phyloP scores from a whole-genome alignment of 1,284 basidiomycete genomes.

The Xanthoconium separans region DNA sequence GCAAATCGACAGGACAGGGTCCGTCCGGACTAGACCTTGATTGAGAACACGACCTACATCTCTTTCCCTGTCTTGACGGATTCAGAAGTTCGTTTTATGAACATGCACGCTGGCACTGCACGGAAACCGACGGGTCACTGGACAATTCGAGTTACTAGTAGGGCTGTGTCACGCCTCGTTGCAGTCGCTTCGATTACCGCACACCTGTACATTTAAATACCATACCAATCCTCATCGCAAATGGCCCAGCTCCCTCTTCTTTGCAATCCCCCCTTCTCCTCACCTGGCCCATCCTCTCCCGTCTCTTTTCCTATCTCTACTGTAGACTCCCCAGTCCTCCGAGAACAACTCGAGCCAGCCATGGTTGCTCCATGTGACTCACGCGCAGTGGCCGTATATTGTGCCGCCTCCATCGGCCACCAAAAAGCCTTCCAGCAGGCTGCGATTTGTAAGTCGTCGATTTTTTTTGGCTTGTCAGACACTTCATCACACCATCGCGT shows the following conservation, averaged over 20 bases:
- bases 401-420: slow-evolving; percentile 71
- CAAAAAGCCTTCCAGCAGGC: slow-evolving; percentile 61
- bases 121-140: slow-evolving; percentile 1
- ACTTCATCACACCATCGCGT: neutral
- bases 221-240: neutral
- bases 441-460: slow-evolving; percentile 60
- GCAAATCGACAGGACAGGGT: neutral
- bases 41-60: neutral
- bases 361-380: slow-evolving; percentile 35
- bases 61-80: neutral
- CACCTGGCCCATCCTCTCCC: neutral
- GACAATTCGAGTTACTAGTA: neutral
- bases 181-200: slow-evolving; percentile 9
- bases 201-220: slow-evolving; percentile 32
- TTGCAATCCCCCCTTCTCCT: slow-evolving; percentile 3
- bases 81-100: neutral
- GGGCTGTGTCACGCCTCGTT: slow-evolving; percentile 23
- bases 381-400: slow-evolving; percentile 71
- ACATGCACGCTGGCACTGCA: neutral
- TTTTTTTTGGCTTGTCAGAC: neutral
- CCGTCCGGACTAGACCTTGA: neutral
- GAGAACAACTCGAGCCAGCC: slow-evolving; percentile 14
- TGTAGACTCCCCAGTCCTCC: neutral
- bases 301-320: neutral
- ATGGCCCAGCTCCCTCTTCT: slow-evolving; percentile 14